These are phyloP conservation scores for Leccinum griseonigrum DNA, from an alignment of 1,284 basidiomycete genomes.

Conservation along the genomic window DNA sequence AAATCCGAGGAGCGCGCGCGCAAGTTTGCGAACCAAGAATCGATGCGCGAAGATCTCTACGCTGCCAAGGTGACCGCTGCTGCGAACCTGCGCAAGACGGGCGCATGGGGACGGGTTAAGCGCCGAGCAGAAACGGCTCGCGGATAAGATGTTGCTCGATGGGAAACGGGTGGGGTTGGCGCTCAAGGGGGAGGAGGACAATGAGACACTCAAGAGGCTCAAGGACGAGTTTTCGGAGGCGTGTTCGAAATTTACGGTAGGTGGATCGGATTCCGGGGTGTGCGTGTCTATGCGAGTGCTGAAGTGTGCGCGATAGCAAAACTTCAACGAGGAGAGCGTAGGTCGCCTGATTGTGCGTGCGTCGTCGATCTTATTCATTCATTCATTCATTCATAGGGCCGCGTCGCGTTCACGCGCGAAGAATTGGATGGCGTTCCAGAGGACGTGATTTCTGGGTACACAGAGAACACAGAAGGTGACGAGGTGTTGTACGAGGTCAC, in stretches of 20 bases:
- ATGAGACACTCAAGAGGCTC: constrained; percentile 54
- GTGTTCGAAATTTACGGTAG: constrained; percentile 70
- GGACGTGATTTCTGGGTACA: constrained; percentile 74
- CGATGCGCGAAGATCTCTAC: constrained; percentile 78
- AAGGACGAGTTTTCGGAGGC: constrained; percentile 70
- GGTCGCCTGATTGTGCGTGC: too few species aligned
- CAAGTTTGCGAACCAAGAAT: constrained; percentile 66
- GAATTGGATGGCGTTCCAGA: constrained; percentile 68
- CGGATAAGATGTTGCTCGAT: constrained; percentile 77
- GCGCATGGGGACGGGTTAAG: constrained; percentile 55
- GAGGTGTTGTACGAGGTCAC: constrained; percentile 64
- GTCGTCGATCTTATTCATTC: constrained; percentile 13
- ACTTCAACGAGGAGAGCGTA: constrained; percentile 84
- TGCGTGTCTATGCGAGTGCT: background rate
- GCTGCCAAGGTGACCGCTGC: constrained; percentile 67
- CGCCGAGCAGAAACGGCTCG: constrained; percentile 64
- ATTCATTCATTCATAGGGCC: constrained; percentile 39
- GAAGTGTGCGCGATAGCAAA: constrained; percentile 51
- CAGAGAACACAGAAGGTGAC: constrained; percentile 54
- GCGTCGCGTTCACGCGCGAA: constrained; percentile 62
- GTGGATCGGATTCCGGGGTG: constrained; percentile 25
- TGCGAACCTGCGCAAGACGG: constrained; percentile 59
- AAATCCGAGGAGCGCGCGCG: constrained; percentile 63
- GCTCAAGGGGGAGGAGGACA: constrained; percentile 56
- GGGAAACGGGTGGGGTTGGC: constrained; percentile 74